phyloP scores from a whole-genome alignment of 2,329 filamentous ascomycete species.

The Cercospora janseana region DNA sequence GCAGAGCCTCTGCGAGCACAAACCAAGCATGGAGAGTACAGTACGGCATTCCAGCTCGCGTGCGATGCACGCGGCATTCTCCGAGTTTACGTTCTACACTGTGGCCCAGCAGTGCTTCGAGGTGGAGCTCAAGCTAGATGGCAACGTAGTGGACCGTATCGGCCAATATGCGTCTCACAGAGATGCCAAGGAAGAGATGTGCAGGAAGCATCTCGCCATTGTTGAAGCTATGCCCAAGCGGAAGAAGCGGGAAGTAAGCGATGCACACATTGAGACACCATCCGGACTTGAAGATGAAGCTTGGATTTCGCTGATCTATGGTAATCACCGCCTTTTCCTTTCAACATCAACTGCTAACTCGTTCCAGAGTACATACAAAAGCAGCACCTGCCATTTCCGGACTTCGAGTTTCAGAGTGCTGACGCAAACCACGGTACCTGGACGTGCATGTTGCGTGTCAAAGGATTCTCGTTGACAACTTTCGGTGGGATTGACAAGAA shows the following conservation, averaged over 20 bases:
- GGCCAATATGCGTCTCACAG: constrained; percentile 42
- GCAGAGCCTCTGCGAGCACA: constrained; percentile 6
- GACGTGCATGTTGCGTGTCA: constrained; percentile 24
- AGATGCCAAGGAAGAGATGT: constrained; percentile 44
- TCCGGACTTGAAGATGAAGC: constrained; percentile 32
- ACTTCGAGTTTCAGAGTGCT: constrained; percentile 40
- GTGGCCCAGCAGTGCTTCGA: constrained; percentile 19
- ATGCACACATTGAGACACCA: not conserved
- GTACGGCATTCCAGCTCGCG: constrained; percentile 18
- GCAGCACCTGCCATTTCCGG: constrained; percentile 30
- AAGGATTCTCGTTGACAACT: constrained; percentile 24
- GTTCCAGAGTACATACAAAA: constrained; percentile 32
- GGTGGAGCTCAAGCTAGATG: constrained; percentile 18
- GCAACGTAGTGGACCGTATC: constrained; percentile 22
- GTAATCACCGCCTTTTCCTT: constrained; percentile 13
- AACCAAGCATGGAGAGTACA: constrained; percentile 16
- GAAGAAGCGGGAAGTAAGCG: constrained; percentile 28
- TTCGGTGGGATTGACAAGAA: constrained; percentile 40
- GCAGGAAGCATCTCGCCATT: constrained; percentile 25
- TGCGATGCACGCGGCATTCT: constrained; percentile 24
- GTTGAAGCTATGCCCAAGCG: constrained; percentile 18
- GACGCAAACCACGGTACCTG: constrained; percentile 27
- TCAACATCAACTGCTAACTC: constrained; percentile 7
- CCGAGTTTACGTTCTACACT: constrained; percentile 19
- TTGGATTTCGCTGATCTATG: constrained; percentile 42